These are phyloP conservation scores for Aspergillus nomiae DNA, from an alignment of 2,329 filamentous ascomycete species.

Conservation along the genomic window DNA sequence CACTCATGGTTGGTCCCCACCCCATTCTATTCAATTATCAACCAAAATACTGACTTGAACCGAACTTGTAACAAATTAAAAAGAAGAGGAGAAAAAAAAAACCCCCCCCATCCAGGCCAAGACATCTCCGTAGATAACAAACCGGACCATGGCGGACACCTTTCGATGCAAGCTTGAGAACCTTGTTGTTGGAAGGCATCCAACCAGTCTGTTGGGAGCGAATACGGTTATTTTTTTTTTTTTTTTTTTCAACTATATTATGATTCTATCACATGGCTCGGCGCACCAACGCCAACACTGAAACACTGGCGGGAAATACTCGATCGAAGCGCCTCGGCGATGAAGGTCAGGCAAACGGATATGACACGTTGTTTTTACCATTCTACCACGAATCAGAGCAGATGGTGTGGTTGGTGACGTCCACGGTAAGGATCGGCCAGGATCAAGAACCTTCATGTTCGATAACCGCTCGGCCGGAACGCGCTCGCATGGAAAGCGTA, in stretches of 20 bases:
- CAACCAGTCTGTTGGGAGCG: not conserved
- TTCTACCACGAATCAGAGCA: constrained; percentile 4
- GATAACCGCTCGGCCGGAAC: constrained; percentile 12
- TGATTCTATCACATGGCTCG: constrained; percentile 15
- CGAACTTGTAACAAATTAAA: not conserved
- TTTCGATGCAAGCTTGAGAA: not conserved
- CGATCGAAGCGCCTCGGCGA: constrained; percentile 17
- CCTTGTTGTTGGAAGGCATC: not conserved
- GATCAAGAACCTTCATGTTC: constrained; percentile 19
- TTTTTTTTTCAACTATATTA: not conserved
- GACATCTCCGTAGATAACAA: not conserved
- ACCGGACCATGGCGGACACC: not conserved
- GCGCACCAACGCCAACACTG: constrained; percentile 14
- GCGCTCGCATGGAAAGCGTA: constrained; percentile 5
- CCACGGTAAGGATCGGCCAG: constrained; percentile 23
- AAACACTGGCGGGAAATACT: constrained; percentile 18
- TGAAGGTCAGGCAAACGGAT: constrained; percentile 18
- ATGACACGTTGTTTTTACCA: constrained; percentile 19
- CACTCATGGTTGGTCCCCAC: not conserved
- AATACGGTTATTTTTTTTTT: not conserved
- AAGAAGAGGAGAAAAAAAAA: not conserved
- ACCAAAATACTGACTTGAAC: not conserved
- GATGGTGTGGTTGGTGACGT: constrained; percentile 15
- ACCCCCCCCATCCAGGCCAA: not conserved
- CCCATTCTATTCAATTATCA: not conserved